Percentiles rank a stretch among this genome's conserved stretches.
These are phyloP conservation scores for Apiotrichum sp. DNA, from an alignment of 1,284 basidiomycete genomes.

Conservation along the genomic window DNA sequence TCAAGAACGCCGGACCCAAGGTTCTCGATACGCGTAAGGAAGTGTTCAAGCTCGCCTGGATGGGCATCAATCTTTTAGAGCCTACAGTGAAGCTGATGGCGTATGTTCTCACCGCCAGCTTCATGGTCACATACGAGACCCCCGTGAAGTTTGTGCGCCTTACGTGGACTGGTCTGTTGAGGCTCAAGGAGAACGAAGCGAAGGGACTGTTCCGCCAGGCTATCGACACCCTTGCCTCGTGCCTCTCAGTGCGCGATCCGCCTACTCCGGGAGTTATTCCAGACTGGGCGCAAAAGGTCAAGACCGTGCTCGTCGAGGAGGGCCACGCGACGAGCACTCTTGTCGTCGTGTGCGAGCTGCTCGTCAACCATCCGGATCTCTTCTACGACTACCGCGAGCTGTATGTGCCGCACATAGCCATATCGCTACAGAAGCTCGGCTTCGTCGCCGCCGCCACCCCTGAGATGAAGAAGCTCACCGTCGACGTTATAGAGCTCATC, in stretches of 20 bases:
- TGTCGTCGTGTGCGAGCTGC: constrained; percentile 82
- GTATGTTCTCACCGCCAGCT: constrained; percentile 87
- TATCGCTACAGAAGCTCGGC: constrained; percentile 80
- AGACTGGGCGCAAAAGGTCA: constrained; percentile 85
- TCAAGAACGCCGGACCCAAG: constrained; percentile 72
- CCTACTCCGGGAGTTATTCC: constrained; percentile 56
- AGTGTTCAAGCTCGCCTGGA: constrained; percentile 93
- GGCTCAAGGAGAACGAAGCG: constrained; percentile 69
- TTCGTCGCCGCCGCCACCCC: constrained; percentile 65
- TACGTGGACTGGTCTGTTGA: constrained; percentile 91
- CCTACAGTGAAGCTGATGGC: constrained; percentile 90
- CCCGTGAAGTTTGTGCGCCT: constrained; percentile 89
- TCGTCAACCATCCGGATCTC: constrained; percentile 83
- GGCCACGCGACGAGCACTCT: constrained; percentile 74
- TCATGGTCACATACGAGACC: constrained; percentile 84
- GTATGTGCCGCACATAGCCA: constrained; percentile 94
- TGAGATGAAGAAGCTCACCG: constrained; percentile 73
- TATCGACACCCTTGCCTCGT: constrained; percentile 82
- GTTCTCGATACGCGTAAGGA: constrained; percentile 82
- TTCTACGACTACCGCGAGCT: constrained; percentile 91
- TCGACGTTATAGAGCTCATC: constrained; percentile 79
- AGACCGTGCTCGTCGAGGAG: constrained; percentile 84
- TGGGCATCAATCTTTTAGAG: constrained; percentile 60
- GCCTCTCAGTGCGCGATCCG: constrained; percentile 59
- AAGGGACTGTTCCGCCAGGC: constrained; percentile 75